phyloP scores from a whole-genome alignment of 2,329 filamentous ascomycete genomes.

The Neopestalotiopsis rosae region DNA sequence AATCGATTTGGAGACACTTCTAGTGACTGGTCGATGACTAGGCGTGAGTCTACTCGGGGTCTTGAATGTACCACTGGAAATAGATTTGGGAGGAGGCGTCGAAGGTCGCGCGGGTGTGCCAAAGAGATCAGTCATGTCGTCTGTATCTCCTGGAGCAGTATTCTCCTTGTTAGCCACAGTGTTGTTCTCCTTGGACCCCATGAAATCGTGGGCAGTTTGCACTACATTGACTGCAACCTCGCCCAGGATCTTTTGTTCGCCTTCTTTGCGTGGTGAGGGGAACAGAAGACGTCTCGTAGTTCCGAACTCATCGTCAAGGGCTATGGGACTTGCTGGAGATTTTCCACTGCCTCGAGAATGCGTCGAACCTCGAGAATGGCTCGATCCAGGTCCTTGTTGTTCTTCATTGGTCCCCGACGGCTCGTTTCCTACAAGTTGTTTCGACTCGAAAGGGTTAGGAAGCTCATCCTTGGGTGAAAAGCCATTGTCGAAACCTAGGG shows the following conservation, averaged over 20 bases:
- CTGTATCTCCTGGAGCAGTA: constrained; percentile 41
- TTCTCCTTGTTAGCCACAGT: constrained; percentile 50
- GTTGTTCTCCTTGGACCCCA: constrained; percentile 39
- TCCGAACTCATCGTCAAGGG: constrained; percentile 57
- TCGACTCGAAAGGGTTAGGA: constrained; percentile 19
- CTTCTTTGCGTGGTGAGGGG: constrained; percentile 74
- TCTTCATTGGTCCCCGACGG: constrained; percentile 23
- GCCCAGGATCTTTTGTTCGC: constrained; percentile 64
- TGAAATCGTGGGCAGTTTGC: constrained; percentile 45
- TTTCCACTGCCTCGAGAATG: constrained; percentile 59
- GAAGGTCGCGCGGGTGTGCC: constrained; percentile 60
- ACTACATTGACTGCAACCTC: constrained; percentile 61
- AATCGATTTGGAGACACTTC: constrained; percentile 63
- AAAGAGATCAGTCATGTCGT: constrained; percentile 64
- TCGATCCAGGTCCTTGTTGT: constrained; percentile 44
- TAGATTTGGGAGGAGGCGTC: constrained; percentile 58
- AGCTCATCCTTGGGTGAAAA: constrained; percentile 32
- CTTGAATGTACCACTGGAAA: constrained; percentile 57
- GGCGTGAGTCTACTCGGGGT: constrained; percentile 68
- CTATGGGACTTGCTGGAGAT: constrained; percentile 62
- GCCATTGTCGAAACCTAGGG: constrained; percentile 49
- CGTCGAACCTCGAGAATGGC: constrained; percentile 51
- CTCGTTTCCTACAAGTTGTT: constrained; percentile 22
- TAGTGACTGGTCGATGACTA: constrained; percentile 64
- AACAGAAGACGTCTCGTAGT: constrained; percentile 75